These are phyloP conservation scores for Kernera saxatilis DNA, from an alignment of 345 rosid species.

Conservation along the genomic window DNA sequence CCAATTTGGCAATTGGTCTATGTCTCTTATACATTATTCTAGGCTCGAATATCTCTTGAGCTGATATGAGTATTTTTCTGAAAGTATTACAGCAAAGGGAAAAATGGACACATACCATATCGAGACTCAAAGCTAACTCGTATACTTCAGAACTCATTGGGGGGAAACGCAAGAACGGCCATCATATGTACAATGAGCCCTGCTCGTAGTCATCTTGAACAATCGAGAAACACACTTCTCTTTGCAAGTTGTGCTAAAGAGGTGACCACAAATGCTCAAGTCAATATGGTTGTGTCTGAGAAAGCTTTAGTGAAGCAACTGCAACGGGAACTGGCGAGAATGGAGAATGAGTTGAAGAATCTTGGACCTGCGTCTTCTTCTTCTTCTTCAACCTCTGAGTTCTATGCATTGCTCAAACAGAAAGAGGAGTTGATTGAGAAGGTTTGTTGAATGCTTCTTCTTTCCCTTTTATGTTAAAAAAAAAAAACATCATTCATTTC, in stretches of 20 bases:
- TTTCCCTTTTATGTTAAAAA: not conserved
- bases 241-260: conserved; percentile 92
- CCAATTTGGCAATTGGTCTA: too few relatives aligned
- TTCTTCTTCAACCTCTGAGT: conserved; percentile 35
- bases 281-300: conserved; percentile 77
- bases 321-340: conserved; percentile 59
- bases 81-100: conserved; percentile 60
- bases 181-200: conserved; percentile 92
- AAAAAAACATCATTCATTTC: not conserved
- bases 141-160: conserved; percentile 77
- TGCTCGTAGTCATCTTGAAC: conserved; percentile 68
- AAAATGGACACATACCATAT: conserved; percentile 72
- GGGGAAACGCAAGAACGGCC: conserved; percentile 90
- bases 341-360: conserved; percentile 61
- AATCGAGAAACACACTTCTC: conserved; percentile 80
- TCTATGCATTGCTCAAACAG: conserved; percentile 46
- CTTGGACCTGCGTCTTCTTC: conserved; percentile 34
- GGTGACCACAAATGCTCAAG: conserved; percentile 77
- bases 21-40: too few relatives aligned
- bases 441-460: conserved; percentile 30
- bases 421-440: conserved; percentile 56
- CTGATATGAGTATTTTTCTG: not conserved
- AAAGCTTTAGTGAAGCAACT: conserved; percentile 84
- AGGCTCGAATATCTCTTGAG: conserved; percentile 4
- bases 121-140: conserved; percentile 91